Evolutionary conservation across 2,329 filamentous ascomycete species (phyloP).

Genomic region (Beauveria australis): DNA sequence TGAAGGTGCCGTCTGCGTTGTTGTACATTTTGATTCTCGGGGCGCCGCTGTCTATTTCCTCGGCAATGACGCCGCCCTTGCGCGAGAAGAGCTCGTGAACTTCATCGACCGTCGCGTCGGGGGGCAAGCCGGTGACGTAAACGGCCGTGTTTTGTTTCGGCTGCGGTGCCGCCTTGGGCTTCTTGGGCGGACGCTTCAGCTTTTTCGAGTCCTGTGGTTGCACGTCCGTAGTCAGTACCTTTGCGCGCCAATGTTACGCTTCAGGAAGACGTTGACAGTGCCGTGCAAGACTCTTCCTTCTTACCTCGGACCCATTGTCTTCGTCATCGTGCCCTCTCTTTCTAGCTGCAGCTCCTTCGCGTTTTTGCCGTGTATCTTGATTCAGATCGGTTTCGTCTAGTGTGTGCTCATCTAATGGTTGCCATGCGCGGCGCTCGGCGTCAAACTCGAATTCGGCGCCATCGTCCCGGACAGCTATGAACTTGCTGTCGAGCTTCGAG

Average conservation of each 20-base stretch:
- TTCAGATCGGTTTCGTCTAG: conserved; percentile 23
- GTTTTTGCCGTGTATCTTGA: not conserved
- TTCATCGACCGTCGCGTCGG: conserved; percentile 71
- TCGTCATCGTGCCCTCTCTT: conserved; percentile 36
- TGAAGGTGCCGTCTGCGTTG: conserved; percentile 74
- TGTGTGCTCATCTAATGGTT: conserved; percentile 48
- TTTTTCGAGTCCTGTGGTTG: not conserved
- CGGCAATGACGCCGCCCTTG: conserved; percentile 84
- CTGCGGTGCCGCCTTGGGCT: conserved; percentile 39
- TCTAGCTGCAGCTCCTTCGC: conserved; percentile 11
- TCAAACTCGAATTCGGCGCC: conserved; percentile 83
- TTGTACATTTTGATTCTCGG: conserved; percentile 91
- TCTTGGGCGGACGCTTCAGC: conserved; percentile 33
- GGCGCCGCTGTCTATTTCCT: conserved; percentile 81
- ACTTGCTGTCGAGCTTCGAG: conserved; percentile 74
- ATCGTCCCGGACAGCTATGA: conserved; percentile 75
- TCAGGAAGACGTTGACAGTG: not conserved
- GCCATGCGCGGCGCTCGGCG: conserved; percentile 62
- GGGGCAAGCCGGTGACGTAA: conserved; percentile 81
- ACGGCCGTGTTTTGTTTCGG: conserved; percentile 75
- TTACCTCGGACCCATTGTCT: conserved; percentile 34
- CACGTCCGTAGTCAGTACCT: not conserved
- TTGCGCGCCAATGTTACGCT: not conserved
- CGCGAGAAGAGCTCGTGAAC: conserved; percentile 73
- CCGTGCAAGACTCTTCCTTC: conserved; percentile 15